Percentiles rank a stretch among this genome's conserved stretches.
Evolutionary conservation across 2,329 filamentous ascomycete genomes (phyloP).

Genomic region (Pyrenochaeta sp.): DNA sequence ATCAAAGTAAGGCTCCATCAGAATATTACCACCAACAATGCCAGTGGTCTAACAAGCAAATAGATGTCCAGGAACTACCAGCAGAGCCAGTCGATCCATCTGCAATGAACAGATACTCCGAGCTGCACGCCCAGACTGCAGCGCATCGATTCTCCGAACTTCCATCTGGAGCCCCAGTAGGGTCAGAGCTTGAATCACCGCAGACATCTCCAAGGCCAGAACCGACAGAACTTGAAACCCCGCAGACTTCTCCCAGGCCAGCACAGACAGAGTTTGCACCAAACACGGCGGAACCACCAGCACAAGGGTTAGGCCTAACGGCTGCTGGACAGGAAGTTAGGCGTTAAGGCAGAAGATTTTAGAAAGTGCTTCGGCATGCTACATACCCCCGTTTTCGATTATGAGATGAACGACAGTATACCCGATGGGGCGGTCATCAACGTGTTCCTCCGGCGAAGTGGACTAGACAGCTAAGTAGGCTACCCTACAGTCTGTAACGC

Average conservation of each 20-base stretch:
- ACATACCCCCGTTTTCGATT: no score
- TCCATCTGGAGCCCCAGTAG: background rate
- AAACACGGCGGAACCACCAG: background rate
- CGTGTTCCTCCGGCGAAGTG: no score
- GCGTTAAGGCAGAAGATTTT: no score
- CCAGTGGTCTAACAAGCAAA: background rate
- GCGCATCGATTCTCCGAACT: constrained; percentile 6
- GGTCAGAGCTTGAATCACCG: background rate
- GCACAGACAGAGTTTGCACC: background rate
- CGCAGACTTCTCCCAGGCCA: background rate
- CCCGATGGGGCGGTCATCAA: no score
- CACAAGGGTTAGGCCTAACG: no score
- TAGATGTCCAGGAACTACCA: background rate
- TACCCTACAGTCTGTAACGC: no score
- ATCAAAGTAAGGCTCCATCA: no score
- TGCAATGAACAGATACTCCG: constrained; percentile 1
- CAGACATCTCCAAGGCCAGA: background rate
- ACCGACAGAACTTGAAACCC: background rate
- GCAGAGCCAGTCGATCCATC: constrained; percentile 5
- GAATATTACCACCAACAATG: background rate
- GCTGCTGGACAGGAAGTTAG: no score
- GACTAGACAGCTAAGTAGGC: no score
- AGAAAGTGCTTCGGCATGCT: no score
- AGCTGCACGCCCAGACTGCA: constrained; percentile 7
- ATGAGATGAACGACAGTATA: no score